These are phyloP conservation scores for Fusarium albosuccineum DNA, from an alignment of 2,329 filamentous ascomycete genomes.

Conservation along the genomic window DNA sequence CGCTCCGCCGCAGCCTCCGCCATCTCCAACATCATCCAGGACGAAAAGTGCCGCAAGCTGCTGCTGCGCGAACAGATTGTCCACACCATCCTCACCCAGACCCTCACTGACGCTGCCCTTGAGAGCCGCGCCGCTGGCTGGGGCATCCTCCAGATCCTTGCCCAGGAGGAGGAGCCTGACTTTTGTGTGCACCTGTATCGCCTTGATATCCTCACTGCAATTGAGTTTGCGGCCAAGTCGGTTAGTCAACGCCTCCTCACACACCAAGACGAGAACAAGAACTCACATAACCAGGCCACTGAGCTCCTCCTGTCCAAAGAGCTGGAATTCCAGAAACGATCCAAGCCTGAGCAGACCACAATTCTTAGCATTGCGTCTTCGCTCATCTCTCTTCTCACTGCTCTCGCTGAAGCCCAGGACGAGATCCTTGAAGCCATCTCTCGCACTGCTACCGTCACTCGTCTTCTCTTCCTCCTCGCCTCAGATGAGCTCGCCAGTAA, in stretches of 20 bases:
- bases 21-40: slow-evolving; percentile 72
- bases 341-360: slow-evolving; percentile 66
- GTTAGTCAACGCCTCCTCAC: slow-evolving; percentile 53
- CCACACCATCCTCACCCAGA: slow-evolving; percentile 72
- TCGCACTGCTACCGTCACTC: slow-evolving; percentile 61
- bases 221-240: slow-evolving; percentile 67
- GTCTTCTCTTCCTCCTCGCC: slow-evolving; percentile 68
- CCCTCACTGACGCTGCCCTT: slow-evolving; percentile 71
- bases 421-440: slow-evolving; percentile 70
- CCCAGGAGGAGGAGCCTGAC: slow-evolving; percentile 73
- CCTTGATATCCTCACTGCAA: slow-evolving; percentile 70
- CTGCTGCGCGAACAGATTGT: slow-evolving; percentile 76
- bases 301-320: slow-evolving; percentile 59
- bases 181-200: slow-evolving; percentile 76
- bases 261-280: background rate
- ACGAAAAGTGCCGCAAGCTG: slow-evolving; percentile 72
- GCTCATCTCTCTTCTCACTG: slow-evolving; percentile 65
- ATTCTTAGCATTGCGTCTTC: slow-evolving; percentile 68
- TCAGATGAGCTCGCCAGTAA: slow-evolving; percentile 58
- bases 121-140: slow-evolving; percentile 76
- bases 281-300: slow-evolving; percentile 53
- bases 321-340: slow-evolving; percentile 59
- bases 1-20: slow-evolving; percentile 70
- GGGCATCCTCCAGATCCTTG: slow-evolving; percentile 73
- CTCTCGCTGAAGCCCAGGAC: slow-evolving; percentile 70